Evolutionary conservation across 2,329 filamentous ascomycete species (phyloP), one percentile per base, ranked within the genome.

Genomic region (Nigrospora sphaerica): DNA sequence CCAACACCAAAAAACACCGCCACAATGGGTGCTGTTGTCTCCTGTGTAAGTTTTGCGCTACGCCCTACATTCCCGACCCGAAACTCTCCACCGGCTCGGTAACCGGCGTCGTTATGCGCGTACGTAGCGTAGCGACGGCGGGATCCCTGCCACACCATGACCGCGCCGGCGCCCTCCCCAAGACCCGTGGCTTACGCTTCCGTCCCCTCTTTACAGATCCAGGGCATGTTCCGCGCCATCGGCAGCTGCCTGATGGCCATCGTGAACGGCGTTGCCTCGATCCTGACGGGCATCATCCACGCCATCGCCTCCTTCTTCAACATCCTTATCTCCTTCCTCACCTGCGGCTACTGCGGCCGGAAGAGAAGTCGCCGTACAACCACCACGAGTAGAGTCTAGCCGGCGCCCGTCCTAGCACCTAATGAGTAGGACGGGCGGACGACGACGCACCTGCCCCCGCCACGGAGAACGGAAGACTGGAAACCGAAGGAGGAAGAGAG

Each of bases 1-100:
- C 23, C 23, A 47, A 12, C 42, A 47, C 42, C 50, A 35, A 45
- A 49, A 36, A 34, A 45, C 52, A 58, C 56, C 50, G 45, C 59
- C 68, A 83, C 66, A 56, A 92, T 93, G 88, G 88, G 88, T 71
- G 86, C 85, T 67, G 83, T 93, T 61, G 74, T 89, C 55, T 91
- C 86, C 64, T 91, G 87, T 64, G 87, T 92, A 87, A 61, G 86
- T 78, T 44, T 44, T 7, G 6, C 35, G 18, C 33, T 28, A 28
- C 23, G 23, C 23, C 23, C 23, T 6, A 28, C 23, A 9, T 28
- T 28, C 23, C 23, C 10, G 7, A 9, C 23, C 23, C 23, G 23
- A 28, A 28, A 28, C 23, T 10, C 23, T 9, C 23, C 23, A 10
- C 23, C 19, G 19, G 23, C 23, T 28, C 23, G 23, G 23, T 28